Base-by-base conservation (phyloP, 179 eudicot species). In the Silene noctiflora region DNA sequence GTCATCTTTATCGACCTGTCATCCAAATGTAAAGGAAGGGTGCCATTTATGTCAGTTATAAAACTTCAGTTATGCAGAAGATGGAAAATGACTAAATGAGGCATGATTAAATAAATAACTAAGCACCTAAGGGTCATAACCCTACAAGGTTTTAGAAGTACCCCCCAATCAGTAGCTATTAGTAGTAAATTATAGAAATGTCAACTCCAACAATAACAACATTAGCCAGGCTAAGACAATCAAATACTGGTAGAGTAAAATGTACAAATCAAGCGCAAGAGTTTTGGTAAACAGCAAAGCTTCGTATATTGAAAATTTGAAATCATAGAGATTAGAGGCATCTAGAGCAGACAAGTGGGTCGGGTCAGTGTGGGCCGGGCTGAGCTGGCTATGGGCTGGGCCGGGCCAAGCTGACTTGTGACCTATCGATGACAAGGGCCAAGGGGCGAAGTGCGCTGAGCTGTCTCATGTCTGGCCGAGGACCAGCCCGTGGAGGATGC, bases 1-100 rank as follows among this genome's bases (percentile, higher is more conserved):
- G 62, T 73, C 82, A 51, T 27, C 24, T 21, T 55, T 24, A 75
- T 25, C 62, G 35, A 71, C 88, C 97, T 87, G 79, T 61, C 66
- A 17, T 56, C 24, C 20, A 27, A 78, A 64, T 69, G 19, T 27
- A 20, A 51, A 73, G 19, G 21, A 8, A 22, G 19, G 48, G n/a
- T 17, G 4, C 5, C 4, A 76, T 19, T 72, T 42, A 61, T 16
- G 31, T 59, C 48, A 35, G n/a, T 14, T 68, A 42, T 42, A 4
- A 10, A 68, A 42, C 51, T 35, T 13, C 55, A 19, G 72, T 39
- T 68, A 39, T 3, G 2, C 24, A 42, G 6, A 25, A 42, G 51
- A 61, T 1, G 46, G 48, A 4, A 20, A 33, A 67, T n/a, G n/a
- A n/a, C n/a, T n/a, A n/a, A n/a, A n/a, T 12, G n/a, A 14, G 8